A percentile compares a stretch with the other conserved stretches of the same genome.
Evolutionary conservation across 306 rosid species (phyloP).

Genomic region (Macrotyloma uniflorum): DNA sequence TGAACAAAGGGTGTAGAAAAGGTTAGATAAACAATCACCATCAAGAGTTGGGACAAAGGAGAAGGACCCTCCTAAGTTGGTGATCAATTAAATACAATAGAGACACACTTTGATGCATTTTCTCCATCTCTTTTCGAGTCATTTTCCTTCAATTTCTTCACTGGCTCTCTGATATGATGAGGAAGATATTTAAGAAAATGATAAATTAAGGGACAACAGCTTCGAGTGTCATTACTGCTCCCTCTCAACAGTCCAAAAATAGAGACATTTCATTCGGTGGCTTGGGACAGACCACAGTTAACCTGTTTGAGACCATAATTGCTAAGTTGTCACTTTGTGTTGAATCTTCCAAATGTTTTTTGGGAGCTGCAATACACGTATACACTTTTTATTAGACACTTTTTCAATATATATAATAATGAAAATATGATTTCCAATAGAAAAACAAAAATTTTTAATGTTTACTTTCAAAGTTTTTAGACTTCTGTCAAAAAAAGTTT

Average conservation of each 20-base stretch:
- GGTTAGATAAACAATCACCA: constrained; percentile 36
- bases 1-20: background rate
- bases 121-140: background rate
- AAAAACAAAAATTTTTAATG: background rate
- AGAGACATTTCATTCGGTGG: constrained; percentile 25
- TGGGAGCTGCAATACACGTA: background rate
- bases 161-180: background rate
- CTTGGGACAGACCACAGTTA: background rate
- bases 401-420: background rate
- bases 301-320: constrained; percentile 16
- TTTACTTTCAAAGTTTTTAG: background rate
- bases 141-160: constrained; percentile 4
- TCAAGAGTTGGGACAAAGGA: constrained; percentile 34
- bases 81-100: constrained; percentile 23
- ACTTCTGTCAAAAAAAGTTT: background rate
- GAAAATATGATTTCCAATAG: no score
- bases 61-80: constrained; percentile 24
- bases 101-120: constrained; percentile 13
- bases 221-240: constrained; percentile 20
- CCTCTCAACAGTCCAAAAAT: constrained; percentile 24
- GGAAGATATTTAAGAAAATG: background rate
- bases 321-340: constrained; percentile 4
- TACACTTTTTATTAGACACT: background rate
- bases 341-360: background rate
- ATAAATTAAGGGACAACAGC: constrained; percentile 9